Percentiles rank a stretch among this genome's conserved stretches.
Conservation (phyloP, 116 monocot genomes). For the Phalaenopsis hybrid region DNA sequence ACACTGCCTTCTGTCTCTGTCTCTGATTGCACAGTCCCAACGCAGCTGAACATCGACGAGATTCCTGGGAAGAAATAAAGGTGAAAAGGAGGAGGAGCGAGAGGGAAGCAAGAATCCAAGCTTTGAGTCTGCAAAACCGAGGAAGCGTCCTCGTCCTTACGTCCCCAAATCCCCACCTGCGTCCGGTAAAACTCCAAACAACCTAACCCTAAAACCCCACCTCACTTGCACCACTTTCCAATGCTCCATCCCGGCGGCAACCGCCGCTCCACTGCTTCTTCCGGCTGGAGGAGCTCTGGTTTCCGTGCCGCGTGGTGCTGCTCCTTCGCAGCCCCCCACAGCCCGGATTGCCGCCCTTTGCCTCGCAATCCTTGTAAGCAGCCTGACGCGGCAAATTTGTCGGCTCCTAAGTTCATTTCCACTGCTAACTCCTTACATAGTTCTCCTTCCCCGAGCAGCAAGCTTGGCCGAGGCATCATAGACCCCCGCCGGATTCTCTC, state of each 20-base stretch:
- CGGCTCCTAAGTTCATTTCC: slow-evolving; percentile 10
- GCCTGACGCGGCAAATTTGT: slow-evolving; percentile 1
- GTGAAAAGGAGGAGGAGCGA: not conserved
- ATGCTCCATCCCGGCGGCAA: slow-evolving; percentile 7
- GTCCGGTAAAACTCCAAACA: not conserved
- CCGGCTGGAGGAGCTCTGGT: slow-evolving; percentile 10
- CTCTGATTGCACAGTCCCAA: too few relatives aligned
- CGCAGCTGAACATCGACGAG: not conserved
- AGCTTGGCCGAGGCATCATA: slow-evolving; percentile 51
- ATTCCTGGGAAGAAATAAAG: not conserved
- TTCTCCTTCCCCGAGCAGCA: slow-evolving; percentile 68
- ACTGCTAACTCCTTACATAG: slow-evolving; percentile 21
- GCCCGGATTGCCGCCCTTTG: slow-evolving; percentile 42
- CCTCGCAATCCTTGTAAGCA: slow-evolving; percentile 2
- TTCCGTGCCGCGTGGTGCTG: slow-evolving; percentile 69
- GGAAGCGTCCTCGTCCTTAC: not conserved
- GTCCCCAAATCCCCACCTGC: not conserved
- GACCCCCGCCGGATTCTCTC: slow-evolving; percentile 81
- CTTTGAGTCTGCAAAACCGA: not conserved
- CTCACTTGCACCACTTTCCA: not conserved
- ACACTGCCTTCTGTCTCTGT: too few relatives aligned
- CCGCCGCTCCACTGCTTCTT: slow-evolving; percentile 1
- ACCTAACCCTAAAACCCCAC: not conserved
- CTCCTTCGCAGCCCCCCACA: slow-evolving; percentile 50
- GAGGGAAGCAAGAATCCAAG: slow-evolving; percentile 1